Percentiles rank a stretch among this genome's conserved stretches.
These are phyloP conservation scores for Fomitopsis pulvina DNA, from an alignment of 768 basidiomycete species.

Conservation along the genomic window DNA sequence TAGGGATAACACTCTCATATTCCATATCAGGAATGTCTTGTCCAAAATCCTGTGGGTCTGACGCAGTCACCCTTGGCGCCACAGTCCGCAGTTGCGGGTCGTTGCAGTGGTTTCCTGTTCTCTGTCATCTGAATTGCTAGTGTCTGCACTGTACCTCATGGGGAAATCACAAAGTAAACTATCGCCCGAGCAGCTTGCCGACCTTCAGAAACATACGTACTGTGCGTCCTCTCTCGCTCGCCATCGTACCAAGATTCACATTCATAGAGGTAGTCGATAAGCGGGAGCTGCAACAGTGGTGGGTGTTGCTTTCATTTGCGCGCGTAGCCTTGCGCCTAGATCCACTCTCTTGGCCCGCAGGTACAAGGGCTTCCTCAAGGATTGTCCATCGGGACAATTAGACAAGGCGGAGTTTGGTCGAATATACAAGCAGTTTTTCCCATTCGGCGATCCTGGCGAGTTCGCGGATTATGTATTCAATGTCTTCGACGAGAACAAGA, in stretches of 20 bases:
- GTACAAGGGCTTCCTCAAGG: conserved; percentile 99
- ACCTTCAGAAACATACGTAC: conserved; percentile 97
- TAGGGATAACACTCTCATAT: background rate
- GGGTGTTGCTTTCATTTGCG: conserved; percentile 9
- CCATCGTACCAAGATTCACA: conserved; percentile 12
- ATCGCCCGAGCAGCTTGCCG: conserved; percentile 85
- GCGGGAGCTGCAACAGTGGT: conserved; percentile 96
- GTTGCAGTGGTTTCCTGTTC: too few relatives aligned
- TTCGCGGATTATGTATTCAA: conserved; percentile 99
- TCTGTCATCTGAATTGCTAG: background rate
- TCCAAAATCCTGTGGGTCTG: background rate
- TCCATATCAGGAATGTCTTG: background rate
- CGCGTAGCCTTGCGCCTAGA: conserved; percentile 11
- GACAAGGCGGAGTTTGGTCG: conserved; percentile 93
- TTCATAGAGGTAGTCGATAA: conserved; percentile 66
- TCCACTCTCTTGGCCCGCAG: conserved; percentile 31
- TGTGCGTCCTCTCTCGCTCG: conserved; percentile 45
- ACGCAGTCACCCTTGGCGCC: background rate
- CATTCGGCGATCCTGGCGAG: conserved; percentile 94
- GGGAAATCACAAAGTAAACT: conserved; percentile 98
- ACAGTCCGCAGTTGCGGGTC: background rate
- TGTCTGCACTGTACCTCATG: conserved; percentile 40
- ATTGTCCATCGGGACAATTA: conserved; percentile 95
- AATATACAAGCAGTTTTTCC: conserved; percentile 99
- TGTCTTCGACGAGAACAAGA: conserved; percentile 92